Evolutionary conservation across 2,329 filamentous ascomycete genomes (phyloP).

Genomic region (Penicillium sp.): DNA sequence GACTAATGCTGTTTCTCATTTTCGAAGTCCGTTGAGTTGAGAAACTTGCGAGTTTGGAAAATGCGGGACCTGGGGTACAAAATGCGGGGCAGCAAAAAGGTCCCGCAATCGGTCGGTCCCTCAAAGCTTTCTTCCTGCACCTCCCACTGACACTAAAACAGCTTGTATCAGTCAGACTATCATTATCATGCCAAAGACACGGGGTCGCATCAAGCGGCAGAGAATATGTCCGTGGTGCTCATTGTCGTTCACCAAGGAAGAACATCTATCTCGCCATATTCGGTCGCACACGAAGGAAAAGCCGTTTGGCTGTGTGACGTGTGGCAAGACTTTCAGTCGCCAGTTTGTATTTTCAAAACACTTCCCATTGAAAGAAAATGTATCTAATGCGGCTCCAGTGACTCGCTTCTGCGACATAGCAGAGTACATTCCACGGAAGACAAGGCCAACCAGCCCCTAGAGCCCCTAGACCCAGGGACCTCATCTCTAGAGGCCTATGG

Average conservation of each 20-base stretch:
- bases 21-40: background rate
- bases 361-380: background rate
- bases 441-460: background rate
- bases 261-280: conserved; percentile 43
- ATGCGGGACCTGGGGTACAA: conserved; percentile 13
- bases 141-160: background rate
- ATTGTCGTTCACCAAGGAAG: conserved; percentile 38
- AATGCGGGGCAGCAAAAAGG: conserved; percentile 10
- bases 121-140: background rate
- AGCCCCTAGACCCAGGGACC: background rate
- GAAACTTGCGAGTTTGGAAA: background rate
- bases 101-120: conserved; percentile 9
- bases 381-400: conserved; percentile 4
- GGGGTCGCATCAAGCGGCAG: conserved; percentile 10
- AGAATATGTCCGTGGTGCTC: conserved; percentile 34
- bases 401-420: conserved; percentile 23
- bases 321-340: conserved; percentile 35
- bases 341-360: conserved; percentile 23
- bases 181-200: conserved; percentile 17
- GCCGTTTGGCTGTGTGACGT: conserved; percentile 36
- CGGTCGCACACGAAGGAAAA: conserved; percentile 43
- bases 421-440: conserved; percentile 10
- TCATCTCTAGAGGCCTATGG: conserved; percentile 3
- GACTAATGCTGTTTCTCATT: background rate
- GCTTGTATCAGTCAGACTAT: background rate